Base-by-base conservation (phyloP, 352 stramenopile species). In the Pythium dissotocum region DNA sequence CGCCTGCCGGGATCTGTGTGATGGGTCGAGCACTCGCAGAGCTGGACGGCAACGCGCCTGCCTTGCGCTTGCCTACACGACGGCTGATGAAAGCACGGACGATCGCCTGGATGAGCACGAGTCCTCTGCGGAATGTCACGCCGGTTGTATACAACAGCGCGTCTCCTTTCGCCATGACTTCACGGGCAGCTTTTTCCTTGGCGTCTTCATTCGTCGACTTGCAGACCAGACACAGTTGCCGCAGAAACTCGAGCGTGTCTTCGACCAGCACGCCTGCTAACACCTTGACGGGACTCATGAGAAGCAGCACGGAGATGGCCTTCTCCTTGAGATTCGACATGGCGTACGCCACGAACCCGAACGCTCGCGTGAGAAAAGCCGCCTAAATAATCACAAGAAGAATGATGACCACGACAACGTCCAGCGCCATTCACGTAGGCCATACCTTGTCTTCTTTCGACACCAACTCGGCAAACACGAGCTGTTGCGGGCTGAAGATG, bases 261-360 rank as follows among this genome's bases (percentile, higher is more conserved):
- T 82, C 61, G 0, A 95, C 80, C 0, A 72, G 72, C 0, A 92
- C 62, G 10, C 87, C 87, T 13, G 87, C 85, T 6, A 95, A 76
- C 30, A 95, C 83, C 71, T 91, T 89, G n/a, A 94, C 61, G n/a
- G 87, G 87, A 61, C 87, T 95, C 53, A 95, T 85, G 21, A 93
- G 76, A 24, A 95, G 61, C 33, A 95, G 67, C 33, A 80, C 85
- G 5, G 85, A 90, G n/a, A 92, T 77, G 51, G 72, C 75, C 13
- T 78, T 81, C 48, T 70, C 59, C 21, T 81, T 77, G 28, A 80
- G 63, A 14, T 71, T 65, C 0, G 54, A 48, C 80, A 91, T 87
- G 7, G 76, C 73, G 49, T 83, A 86, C 9, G 85, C 79, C 26
- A 95, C 82, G 53, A 95, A 91, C 3, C 81, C 85, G 18, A 95